A percentile compares a stretch with the other conserved stretches of the same genome.
Evolutionary conservation across 129 eudicot species (phyloP).

Genomic region (Pittosporum tobira): DNA sequence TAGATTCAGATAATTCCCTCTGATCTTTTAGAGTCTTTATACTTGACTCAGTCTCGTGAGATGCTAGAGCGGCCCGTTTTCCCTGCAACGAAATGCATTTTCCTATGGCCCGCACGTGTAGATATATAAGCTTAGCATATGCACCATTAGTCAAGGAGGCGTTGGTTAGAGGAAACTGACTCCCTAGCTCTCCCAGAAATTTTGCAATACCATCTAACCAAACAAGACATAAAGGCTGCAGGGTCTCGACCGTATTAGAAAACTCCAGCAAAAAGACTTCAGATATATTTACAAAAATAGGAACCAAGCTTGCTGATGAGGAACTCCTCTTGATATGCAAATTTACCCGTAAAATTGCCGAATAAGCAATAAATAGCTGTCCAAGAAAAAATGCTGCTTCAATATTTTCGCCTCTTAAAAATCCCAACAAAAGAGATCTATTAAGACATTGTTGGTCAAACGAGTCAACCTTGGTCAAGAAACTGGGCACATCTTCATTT

Average conservation of each 20-base stretch:
- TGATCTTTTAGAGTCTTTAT: slow-evolving; percentile 30
- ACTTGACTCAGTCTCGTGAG: slow-evolving; percentile 64
- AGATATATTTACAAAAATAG: slow-evolving; percentile 34
- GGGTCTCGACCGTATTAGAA: slow-evolving; percentile 27
- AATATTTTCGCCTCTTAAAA: slow-evolving; percentile 51
- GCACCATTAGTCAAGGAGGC: slow-evolving; percentile 32
- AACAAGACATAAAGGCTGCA: slow-evolving; percentile 25
- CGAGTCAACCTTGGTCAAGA: slow-evolving; percentile 19
- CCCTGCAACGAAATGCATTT: slow-evolving; percentile 83
- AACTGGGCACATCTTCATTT: slow-evolving; percentile 18
- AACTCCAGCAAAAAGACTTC: slow-evolving; percentile 48
- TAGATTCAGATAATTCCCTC: slow-evolving; percentile 10
- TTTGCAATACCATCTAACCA: slow-evolving; percentile 65
- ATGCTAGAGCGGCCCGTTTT: slow-evolving; percentile 63
- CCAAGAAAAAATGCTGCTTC: slow-evolving; percentile 54
- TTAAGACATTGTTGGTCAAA: slow-evolving; percentile 13
- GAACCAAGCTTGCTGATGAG: slow-evolving; percentile 31
- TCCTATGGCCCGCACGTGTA: slow-evolving; percentile 72
- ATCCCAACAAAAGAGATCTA: slow-evolving; percentile 24
- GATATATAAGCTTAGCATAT: slow-evolving; percentile 42
- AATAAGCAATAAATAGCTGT: slow-evolving; percentile 57
- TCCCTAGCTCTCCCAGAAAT: slow-evolving; percentile 74
- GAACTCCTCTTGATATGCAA: slow-evolving; percentile 31
- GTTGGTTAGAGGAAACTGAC: slow-evolving; percentile 31
- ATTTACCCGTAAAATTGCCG: slow-evolving; percentile 53